A percentile compares a stretch with the other conserved stretches of the same genome.
Evolutionary conservation across 495 filamentous ascomycete species (phyloP).

Genomic region (Podospora sp.): DNA sequence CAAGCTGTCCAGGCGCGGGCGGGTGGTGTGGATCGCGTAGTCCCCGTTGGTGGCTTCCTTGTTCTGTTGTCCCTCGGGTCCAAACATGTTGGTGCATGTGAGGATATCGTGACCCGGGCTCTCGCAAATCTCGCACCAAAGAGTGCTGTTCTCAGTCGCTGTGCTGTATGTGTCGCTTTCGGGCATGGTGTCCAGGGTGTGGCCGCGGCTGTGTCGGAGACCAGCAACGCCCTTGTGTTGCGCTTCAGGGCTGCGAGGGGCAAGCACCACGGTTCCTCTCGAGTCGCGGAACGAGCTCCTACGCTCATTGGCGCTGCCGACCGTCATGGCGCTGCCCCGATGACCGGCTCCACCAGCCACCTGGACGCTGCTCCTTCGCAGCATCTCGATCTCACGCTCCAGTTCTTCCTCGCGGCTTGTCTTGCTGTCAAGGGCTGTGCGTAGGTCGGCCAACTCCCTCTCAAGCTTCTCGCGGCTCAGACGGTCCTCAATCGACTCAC

Average conservation of each 20-base stretch:
- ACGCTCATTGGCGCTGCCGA: slow-evolving; percentile 50
- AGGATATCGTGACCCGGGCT: slow-evolving; percentile 91
- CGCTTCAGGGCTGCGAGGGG: slow-evolving; percentile 43
- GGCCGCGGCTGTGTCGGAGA: slow-evolving; percentile 46
- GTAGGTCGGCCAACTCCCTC: slow-evolving; percentile 74
- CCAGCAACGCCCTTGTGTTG: slow-evolving; percentile 37
- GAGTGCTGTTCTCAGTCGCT: slow-evolving; percentile 66
- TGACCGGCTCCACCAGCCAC: slow-evolving; percentile 31
- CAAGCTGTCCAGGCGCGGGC: slow-evolving; percentile 38
- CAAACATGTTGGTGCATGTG: slow-evolving; percentile 88
- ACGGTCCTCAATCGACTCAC: slow-evolving; percentile 61
- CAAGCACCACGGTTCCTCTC: slow-evolving; percentile 58
- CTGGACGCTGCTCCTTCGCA: slow-evolving; percentile 51
- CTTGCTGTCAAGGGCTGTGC: slow-evolving; percentile 69
- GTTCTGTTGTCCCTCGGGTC: slow-evolving; percentile 44
- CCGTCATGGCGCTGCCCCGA: slow-evolving; percentile 55
- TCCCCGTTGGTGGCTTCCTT: slow-evolving; percentile 43
- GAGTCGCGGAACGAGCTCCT: slow-evolving; percentile 59
- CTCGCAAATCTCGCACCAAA: slow-evolving; percentile 98
- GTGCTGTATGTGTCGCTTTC: slow-evolving; percentile 76
- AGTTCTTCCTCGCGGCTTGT: slow-evolving; percentile 82
- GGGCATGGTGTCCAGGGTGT: slow-evolving; percentile 60
- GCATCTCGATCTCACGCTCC: slow-evolving; percentile 77
- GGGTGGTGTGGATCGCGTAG: slow-evolving; percentile 35
- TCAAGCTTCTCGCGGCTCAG: slow-evolving; percentile 66